Base-by-base conservation (phyloP, 495 filamentous ascomycete genomes). In the Extremus antarcticus region DNA sequence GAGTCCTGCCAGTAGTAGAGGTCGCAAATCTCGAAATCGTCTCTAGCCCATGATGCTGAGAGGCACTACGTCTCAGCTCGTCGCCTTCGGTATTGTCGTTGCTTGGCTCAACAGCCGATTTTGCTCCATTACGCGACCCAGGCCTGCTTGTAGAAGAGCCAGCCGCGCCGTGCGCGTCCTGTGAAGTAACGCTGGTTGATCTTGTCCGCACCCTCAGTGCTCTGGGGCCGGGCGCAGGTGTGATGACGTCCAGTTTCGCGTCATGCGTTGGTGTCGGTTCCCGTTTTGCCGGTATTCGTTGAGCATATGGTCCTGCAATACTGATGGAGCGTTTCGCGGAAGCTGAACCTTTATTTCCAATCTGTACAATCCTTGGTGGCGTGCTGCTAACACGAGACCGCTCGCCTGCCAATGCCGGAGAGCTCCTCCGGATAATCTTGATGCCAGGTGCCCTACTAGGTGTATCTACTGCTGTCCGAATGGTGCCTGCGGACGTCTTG, bases 221-320 rank as follows among this genome's bases (percentile, higher is more conserved):
- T 0, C 63, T 53, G 0, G 63, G 52, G 4, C 43, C 63, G 3
- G 59, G 63, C 25, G 54, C 63, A 35, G 63, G 63, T 16, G 63
- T 65, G 21, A 63, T 56, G 13, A 63, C 11, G 10, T 60, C 63
- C 21, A 21, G 57, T 19, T 41, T 45, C 9, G 23, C 43, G 0
- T 23, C 38, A 13, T 38, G 23, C n/a, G 55, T 57, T 2, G 62
- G 57, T 15, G 53, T 62, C 3, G 54, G 54, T 3, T 57, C 57
- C 32, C 49, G 53, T 17, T 53, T 58, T 13, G 40, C 23, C 20
- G 25, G 32, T 39, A 41, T 48, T 23, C 59, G 43, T 13, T 55
- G 54, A 9, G 53, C 46, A 50, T 60, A 62, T 10, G 53, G 52
- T 3, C 60, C 63, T 1, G 57, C 53, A n/a, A 60, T 58, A 25